Conservation (phyloP, 1,284 basidiomycete genomes). For the Grifola frondosa region DNA sequence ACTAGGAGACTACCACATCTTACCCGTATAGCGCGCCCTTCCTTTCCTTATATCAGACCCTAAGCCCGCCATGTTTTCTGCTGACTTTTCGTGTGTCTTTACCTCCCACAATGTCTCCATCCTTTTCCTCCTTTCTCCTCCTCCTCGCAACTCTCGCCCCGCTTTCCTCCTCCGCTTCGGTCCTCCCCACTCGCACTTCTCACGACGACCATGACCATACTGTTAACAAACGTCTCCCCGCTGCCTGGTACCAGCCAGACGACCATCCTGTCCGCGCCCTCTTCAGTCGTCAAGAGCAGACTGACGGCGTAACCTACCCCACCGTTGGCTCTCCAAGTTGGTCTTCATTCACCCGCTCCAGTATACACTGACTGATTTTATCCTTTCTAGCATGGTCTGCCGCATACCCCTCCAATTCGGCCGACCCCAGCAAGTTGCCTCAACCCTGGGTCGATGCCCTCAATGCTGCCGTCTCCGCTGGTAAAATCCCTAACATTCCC, state of each 20-base stretch:
- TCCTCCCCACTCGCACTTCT: constrained; percentile 6
- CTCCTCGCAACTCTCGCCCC: constrained; percentile 12
- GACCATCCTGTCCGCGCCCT: constrained; percentile 58
- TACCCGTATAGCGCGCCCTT: background rate
- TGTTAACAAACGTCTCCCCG: constrained; percentile 34
- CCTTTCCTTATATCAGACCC: background rate
- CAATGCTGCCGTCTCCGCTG: constrained; percentile 59
- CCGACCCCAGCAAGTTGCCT: constrained; percentile 50
- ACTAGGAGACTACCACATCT: too few species aligned
- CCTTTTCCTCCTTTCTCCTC: constrained; percentile 15
- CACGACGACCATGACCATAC: constrained; percentile 14
- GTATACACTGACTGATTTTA: too few species aligned
- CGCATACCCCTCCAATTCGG: constrained; percentile 47
- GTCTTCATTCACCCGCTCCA: constrained; percentile 17
- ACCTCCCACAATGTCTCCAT: constrained; percentile 13
- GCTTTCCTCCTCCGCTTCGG: constrained; percentile 3
- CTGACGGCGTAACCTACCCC: constrained; percentile 48
- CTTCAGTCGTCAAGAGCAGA: constrained; percentile 46
- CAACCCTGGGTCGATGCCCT: constrained; percentile 68
- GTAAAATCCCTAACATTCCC: constrained; percentile 73
- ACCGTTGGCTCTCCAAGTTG: constrained; percentile 58
- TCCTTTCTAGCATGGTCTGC: constrained; percentile 55
- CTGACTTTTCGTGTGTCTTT: background rate
- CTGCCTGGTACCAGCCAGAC: constrained; percentile 55
- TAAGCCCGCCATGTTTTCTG: too few species aligned